Conservation (phyloP, 768 basidiomycete species). For the Mycena rebaudengoi region DNA sequence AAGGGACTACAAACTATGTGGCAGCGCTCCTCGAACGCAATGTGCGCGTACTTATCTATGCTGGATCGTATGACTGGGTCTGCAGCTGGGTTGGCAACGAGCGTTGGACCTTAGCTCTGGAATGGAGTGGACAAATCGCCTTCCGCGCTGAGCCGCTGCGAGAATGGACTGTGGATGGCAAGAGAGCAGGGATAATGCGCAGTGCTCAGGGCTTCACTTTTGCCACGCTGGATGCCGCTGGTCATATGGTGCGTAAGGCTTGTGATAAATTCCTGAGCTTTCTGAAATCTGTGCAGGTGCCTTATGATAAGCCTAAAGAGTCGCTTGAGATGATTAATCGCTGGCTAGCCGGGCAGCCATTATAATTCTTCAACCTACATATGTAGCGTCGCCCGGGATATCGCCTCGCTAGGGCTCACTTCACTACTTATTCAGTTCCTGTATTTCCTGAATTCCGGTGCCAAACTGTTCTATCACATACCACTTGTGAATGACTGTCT, state of each 20-base stretch:
- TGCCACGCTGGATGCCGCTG: slow-evolving; percentile 30
- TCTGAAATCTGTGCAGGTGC: too few relatives aligned
- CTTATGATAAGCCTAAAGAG: too few relatives aligned
- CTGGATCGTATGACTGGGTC: slow-evolving; percentile 58
- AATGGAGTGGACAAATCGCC: slow-evolving; percentile 60
- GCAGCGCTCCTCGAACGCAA: slow-evolving; percentile 60
- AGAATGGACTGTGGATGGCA: slow-evolving; percentile 59
- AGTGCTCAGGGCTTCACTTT: slow-evolving; percentile 27
- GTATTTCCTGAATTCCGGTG: too few relatives aligned
- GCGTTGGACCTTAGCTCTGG: slow-evolving; percentile 57
- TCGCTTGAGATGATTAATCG: too few relatives aligned
- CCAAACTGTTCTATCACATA: too few relatives aligned
- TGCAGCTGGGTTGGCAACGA: slow-evolving; percentile 68
- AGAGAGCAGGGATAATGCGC: slow-evolving; percentile 42
- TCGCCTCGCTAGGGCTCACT: too few relatives aligned
- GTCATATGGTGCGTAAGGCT: slow-evolving; percentile 48
- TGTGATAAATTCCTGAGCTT: too few relatives aligned
- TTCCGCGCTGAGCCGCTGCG: slow-evolving; percentile 52
- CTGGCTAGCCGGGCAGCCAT: too few relatives aligned
- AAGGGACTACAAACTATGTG: slow-evolving; percentile 50
- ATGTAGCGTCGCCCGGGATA: too few relatives aligned
- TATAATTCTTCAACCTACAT: too few relatives aligned
- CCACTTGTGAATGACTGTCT: too few relatives aligned
- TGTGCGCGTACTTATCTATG: slow-evolving; percentile 60
- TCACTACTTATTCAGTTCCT: too few relatives aligned